A percentile compares a stretch with the other conserved stretches of the same genome.
These are phyloP conservation scores for Trichopus zeylanicus DNA, from an alignment of 116 monocot species.

Conservation along the genomic window DNA sequence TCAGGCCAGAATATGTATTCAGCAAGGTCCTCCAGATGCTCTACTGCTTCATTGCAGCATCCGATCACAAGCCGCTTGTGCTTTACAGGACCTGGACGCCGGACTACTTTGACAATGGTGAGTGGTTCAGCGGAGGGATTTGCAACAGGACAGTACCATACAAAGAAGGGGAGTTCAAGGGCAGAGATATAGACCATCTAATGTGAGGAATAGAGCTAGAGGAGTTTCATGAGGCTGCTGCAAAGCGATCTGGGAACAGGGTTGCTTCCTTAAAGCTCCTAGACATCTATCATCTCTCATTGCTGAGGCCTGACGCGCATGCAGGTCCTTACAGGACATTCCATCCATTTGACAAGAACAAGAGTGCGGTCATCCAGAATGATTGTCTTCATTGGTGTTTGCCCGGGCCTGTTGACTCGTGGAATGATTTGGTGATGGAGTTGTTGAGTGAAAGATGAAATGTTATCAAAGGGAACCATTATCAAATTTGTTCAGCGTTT, in stretches of 20 bases:
- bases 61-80: conserved; percentile 34
- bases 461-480: too few relatives aligned
- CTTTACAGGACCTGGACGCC: conserved; percentile 56
- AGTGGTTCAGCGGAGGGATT: conserved; percentile 56
- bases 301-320: conserved; percentile 31
- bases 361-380: conserved; percentile 47
- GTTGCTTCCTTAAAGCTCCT: conserved; percentile 27
- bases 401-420: conserved; percentile 36
- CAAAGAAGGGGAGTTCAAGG: conserved; percentile 33
- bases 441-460: conserved; percentile 6
- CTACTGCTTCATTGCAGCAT: conserved; percentile 18
- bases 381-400: conserved; percentile 74
- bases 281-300: conserved; percentile 39
- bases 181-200: conserved; percentile 30
- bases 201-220: conserved; percentile 46
- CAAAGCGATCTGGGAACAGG: background rate
- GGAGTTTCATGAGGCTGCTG: conserved; percentile 24
- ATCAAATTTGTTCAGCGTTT: too few relatives aligned
- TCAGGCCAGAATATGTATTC: conserved; percentile 33
- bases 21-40: conserved; percentile 26
- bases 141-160: conserved; percentile 55
- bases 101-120: conserved; percentile 54
- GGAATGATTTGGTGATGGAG: conserved; percentile 39
- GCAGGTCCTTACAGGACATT: conserved; percentile 23
- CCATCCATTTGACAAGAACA: conserved; percentile 33